Conservation (phyloP, 768 basidiomycete species). For the Candolleomyces eurysporus region DNA sequence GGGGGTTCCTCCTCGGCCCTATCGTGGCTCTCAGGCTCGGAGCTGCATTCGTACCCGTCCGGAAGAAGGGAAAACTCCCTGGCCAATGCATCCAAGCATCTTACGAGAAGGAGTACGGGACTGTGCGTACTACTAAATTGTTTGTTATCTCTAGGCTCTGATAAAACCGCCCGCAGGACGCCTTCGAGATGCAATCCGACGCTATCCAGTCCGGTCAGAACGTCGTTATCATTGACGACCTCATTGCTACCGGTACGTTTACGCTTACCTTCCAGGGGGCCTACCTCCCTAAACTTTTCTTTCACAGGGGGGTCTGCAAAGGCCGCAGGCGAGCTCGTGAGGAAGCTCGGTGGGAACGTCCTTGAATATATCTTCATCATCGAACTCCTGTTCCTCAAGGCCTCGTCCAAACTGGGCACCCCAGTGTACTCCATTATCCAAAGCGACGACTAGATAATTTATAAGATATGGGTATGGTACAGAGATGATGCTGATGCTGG, state of each 20-base stretch:
- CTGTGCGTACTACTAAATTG: slow-evolving; percentile 41
- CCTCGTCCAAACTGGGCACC: slow-evolving; percentile 74
- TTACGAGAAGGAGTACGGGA: slow-evolving; percentile 93
- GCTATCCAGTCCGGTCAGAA: slow-evolving; percentile 80
- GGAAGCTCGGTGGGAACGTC: slow-evolving; percentile 78
- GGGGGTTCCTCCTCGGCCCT: slow-evolving; percentile 94
- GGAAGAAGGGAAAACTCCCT: slow-evolving; percentile 94
- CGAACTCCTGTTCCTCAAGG: slow-evolving; percentile 75
- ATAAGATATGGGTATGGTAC: slow-evolving; percentile 11
- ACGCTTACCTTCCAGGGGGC: background rate
- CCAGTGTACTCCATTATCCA: slow-evolving; percentile 89
- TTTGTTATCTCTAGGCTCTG: too few species aligned
- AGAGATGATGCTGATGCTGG: slow-evolving; percentile 5
- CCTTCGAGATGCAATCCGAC: slow-evolving; percentile 93
- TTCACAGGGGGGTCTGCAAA: slow-evolving; percentile 83
- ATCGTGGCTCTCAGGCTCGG: slow-evolving; percentile 87
- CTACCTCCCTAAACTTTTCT: background rate
- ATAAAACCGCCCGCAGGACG: slow-evolving; percentile 58
- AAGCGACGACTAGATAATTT: slow-evolving; percentile 48
- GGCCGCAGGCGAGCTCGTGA: slow-evolving; percentile 87
- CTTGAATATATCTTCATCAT: slow-evolving; percentile 95
- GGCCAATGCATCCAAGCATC: slow-evolving; percentile 71
- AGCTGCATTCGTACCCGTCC: slow-evolving; percentile 93
- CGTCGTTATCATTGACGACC: slow-evolving; percentile 89
- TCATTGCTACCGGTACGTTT: slow-evolving; percentile 86